phyloP scores from a whole-genome alignment of 257 asterid species.

The Scutellaria minor region DNA sequence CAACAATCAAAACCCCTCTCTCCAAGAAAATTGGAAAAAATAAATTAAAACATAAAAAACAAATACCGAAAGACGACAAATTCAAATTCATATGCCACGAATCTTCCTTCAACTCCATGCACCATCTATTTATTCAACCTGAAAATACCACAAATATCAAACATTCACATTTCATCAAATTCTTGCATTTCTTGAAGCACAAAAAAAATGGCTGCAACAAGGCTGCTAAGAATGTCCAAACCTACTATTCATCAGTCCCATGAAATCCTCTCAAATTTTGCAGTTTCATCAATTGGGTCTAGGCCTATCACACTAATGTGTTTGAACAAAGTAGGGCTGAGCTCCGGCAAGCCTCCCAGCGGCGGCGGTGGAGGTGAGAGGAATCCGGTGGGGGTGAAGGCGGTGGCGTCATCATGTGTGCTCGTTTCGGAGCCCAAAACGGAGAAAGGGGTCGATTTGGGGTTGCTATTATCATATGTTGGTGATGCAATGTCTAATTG shows the following conservation, averaged over 20 bases:
- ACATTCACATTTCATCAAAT: too few species aligned
- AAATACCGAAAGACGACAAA: conserved; percentile 35
- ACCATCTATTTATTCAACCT: conserved; percentile 34
- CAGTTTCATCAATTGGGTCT: background rate
- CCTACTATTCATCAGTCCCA: conserved; percentile 25
- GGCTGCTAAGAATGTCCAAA: conserved; percentile 48
- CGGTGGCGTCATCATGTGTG: conserved; percentile 37
- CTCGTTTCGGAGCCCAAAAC: conserved; percentile 49
- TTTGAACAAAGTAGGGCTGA: conserved; percentile 39
- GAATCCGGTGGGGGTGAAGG: conserved; percentile 44
- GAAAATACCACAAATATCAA: conserved; percentile 31
- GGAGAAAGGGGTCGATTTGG: conserved; percentile 45
- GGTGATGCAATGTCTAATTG: conserved; percentile 37
- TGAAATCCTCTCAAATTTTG: conserved; percentile 24
- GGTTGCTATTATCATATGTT: conserved; percentile 31
- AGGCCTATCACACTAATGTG: conserved; percentile 37
- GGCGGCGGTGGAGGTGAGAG: conserved; percentile 38
- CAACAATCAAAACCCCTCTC: conserved; percentile 25
- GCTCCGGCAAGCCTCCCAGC: background rate
- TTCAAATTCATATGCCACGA: conserved; percentile 55
- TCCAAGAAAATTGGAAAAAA: conserved; percentile 46
- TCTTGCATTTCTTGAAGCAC: too few species aligned
- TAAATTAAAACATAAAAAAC: conserved; percentile 22
- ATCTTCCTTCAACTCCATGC: conserved; percentile 51
- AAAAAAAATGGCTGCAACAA: conserved; percentile 55